These are phyloP conservation scores for Fusarium zealandicum DNA, from an alignment of 2,329 filamentous ascomycete species.

Conservation along the genomic window DNA sequence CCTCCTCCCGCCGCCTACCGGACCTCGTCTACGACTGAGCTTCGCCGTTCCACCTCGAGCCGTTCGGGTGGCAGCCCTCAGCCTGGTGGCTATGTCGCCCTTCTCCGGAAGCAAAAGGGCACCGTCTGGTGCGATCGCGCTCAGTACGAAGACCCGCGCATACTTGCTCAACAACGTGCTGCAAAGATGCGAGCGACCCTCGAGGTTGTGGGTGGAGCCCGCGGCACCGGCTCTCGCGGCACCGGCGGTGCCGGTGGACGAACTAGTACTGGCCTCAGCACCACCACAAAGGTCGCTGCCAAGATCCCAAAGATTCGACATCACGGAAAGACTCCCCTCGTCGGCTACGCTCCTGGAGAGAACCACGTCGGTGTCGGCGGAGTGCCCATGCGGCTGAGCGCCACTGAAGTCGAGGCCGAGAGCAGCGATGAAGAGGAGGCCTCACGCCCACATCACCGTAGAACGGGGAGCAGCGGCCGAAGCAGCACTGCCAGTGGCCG, in stretches of 20 bases:
- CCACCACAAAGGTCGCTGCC: constrained; percentile 72
- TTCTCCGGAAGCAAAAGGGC: constrained; percentile 96
- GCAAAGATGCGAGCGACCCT: constrained; percentile 86
- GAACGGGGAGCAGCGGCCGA: constrained; percentile 77
- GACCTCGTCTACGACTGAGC: constrained; percentile 62
- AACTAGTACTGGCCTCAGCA: constrained; percentile 68
- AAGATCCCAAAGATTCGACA: constrained; percentile 95
- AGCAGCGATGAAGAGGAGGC: constrained; percentile 79
- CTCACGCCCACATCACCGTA: constrained; percentile 67
- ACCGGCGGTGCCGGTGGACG: constrained; percentile 51
- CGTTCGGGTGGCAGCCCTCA: constrained; percentile 69
- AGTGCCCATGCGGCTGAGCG: constrained; percentile 89
- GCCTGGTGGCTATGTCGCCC: constrained; percentile 84
- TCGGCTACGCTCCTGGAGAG: constrained; percentile 78
- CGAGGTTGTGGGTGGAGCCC: constrained; percentile 74
- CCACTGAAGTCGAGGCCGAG: constrained; percentile 92
- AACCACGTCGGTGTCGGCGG: constrained; percentile 79
- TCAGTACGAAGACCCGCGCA: constrained; percentile 87
- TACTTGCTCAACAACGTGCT: constrained; percentile 81
- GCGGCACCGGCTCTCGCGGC: constrained; percentile 60
- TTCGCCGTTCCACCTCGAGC: constrained; percentile 81
- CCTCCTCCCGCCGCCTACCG: constrained; percentile 65
- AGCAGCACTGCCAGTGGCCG: constrained; percentile 69
- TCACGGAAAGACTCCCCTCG: constrained; percentile 79
- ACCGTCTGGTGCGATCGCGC: constrained; percentile 98